Evolutionary conservation across 1,284 basidiomycete genomes (phyloP), one percentile per base, ranked within the genome.

Genomic region (Ustilago trichophora): DNA sequence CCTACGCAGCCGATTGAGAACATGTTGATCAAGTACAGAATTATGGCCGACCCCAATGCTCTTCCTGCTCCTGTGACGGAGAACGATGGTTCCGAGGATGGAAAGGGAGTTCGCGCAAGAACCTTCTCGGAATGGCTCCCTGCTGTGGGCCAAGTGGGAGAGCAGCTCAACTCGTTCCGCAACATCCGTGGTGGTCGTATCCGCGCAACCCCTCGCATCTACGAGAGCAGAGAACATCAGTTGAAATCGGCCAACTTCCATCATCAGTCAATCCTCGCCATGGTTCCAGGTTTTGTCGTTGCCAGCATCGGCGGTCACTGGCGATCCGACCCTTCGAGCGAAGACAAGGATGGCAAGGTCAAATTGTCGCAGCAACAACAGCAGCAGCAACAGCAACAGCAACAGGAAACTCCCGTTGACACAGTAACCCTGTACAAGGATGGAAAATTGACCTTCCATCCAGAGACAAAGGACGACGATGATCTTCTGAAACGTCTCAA

Each of bases 361-460:
- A n/a, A n/a, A n/a, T n/a, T n/a, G n/a, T n/a, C 7, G 18, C 35
- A 36, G 29, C 16, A 6, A 34, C 46, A 58, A 24, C n/a, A 38
- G 12, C 21, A 12, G 36, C 51, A 32, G 40, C 34, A 9, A 10
- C 5, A 10, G 7, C 37, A 38, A 11, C 12, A 12, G 25, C 52
- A 41, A 27, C 11, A 27, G 6, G 64, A 71, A 22, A 47, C 64
- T 1, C 36, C 54, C 15, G 55, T 76, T 2, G 60, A 68, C 5
- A 56, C 67, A 2, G 52, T 44, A 13, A 45, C 63, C 18, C 46
- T 80, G 18, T 79, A 42, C 51, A 53, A 73, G 54, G 73, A 82
- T 77, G 92, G 91, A 63, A 90, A 87, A 79, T 84, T 93, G 18
- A 90, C 92, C 77, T 85, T 94, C 19, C 92, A 95, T 80, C 92